Percentiles rank a stretch among this genome's conserved stretches.
Evolutionary conservation across 331 rosid genomes (phyloP).

Genomic region (Phaseolus coccineus): DNA sequence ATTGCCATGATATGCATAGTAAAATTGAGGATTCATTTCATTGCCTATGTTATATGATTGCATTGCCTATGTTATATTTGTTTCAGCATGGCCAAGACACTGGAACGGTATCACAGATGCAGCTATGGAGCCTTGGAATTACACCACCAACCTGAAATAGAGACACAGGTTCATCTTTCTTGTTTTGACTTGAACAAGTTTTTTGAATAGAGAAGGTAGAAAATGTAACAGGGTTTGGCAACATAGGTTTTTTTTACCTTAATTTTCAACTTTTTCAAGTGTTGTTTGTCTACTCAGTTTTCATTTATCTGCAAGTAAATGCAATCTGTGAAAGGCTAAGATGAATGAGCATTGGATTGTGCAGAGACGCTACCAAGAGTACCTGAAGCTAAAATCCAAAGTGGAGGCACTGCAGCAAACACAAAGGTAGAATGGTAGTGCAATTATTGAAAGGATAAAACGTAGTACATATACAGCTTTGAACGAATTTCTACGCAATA

Average conservation of each 20-base stretch:
- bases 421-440: slow-evolving; percentile 62
- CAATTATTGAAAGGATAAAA: neutral
- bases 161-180: slow-evolving; percentile 60
- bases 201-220: neutral
- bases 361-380: slow-evolving; percentile 75
- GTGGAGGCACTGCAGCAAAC: slow-evolving; percentile 64
- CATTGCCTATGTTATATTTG: neutral
- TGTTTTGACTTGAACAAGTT: neutral
- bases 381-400: slow-evolving; percentile 67
- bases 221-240: neutral
- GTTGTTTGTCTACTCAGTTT: neutral
- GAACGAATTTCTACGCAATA: too few species aligned
- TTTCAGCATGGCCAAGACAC: slow-evolving; percentile 73
- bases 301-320: neutral
- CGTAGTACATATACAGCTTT: neutral
- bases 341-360: neutral
- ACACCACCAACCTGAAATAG: slow-evolving; percentile 53
- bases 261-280: too few species aligned
- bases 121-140: slow-evolving; percentile 64
- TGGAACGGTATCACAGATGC: slow-evolving; percentile 71
- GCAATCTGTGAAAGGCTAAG: neutral
- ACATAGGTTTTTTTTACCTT: too few species aligned
- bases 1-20: too few species aligned
- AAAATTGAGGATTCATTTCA: neutral
- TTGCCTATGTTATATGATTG: neutral